Percentiles rank a stretch among this genome's conserved stretches.
These are phyloP conservation scores for Lyophyllum atratum DNA, from an alignment of 768 basidiomycete genomes.

Conservation along the genomic window DNA sequence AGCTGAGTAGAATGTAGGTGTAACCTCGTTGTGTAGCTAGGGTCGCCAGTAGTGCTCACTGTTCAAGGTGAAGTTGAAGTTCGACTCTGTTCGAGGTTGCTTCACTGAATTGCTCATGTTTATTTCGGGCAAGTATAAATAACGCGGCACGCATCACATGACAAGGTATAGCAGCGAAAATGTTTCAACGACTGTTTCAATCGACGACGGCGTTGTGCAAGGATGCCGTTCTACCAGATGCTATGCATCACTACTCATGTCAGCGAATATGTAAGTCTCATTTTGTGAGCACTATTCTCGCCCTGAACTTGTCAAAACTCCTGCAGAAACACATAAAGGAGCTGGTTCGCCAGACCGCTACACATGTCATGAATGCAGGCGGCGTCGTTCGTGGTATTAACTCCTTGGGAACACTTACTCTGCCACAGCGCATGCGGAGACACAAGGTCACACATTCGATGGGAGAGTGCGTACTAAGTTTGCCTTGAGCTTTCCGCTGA, in stretches of 20 bases:
- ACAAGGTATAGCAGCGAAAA: not conserved
- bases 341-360: slow-evolving; percentile 70
- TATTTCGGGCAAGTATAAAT: too few species aligned
- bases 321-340: slow-evolving; percentile 70
- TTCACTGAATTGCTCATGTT: not conserved
- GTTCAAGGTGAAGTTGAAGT: not conserved
- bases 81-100: too few species aligned
- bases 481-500: not conserved
- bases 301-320: not conserved
- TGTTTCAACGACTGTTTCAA: not conserved
- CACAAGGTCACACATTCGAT: slow-evolving; percentile 54
- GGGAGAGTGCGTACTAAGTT: slow-evolving; percentile 69
- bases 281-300: not conserved
- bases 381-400: slow-evolving; percentile 83
- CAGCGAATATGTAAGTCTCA: slow-evolving; percentile 62
- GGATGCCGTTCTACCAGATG: slow-evolving; percentile 90
- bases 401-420: slow-evolving; percentile 69
- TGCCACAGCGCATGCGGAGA: slow-evolving; percentile 75
- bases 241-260: slow-evolving; percentile 81
- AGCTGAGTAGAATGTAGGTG: not conserved
- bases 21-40: not conserved
- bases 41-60: not conserved
- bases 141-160: not conserved
- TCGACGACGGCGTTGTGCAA: slow-evolving; percentile 3
- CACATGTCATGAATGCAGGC: slow-evolving; percentile 70